Evolutionary conservation across 495 filamentous ascomycete species (phyloP).

Genomic region (Aspergillus conjunctus): DNA sequence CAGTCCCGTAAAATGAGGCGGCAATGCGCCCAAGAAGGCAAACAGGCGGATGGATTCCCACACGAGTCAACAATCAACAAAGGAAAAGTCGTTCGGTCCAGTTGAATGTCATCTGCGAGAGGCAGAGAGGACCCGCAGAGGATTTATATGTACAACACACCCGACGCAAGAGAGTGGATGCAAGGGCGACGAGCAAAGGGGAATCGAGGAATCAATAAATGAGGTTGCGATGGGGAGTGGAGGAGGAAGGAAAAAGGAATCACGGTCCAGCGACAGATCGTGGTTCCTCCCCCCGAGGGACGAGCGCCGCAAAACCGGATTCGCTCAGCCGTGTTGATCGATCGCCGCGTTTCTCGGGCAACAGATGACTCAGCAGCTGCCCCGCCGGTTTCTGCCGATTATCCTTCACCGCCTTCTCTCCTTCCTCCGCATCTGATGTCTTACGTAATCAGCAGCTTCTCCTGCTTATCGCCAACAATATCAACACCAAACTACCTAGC

Average conservation of each 20-base stretch:
- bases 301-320: constrained; percentile 16
- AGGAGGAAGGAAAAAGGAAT: constrained; percentile 11
- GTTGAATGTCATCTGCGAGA: constrained; percentile 26
- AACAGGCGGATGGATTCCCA: constrained; percentile 24
- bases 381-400: constrained; percentile 35
- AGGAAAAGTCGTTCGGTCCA: constrained; percentile 15
- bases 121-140: constrained; percentile 22
- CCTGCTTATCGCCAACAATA: constrained; percentile 4
- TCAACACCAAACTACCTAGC: too few relatives aligned
- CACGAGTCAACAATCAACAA: constrained; percentile 28
- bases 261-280: constrained; percentile 10
- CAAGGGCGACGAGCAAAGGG: constrained; percentile 24
- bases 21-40: constrained; percentile 25
- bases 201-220: constrained; percentile 9
- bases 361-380: constrained; percentile 36
- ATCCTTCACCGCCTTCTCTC: constrained; percentile 30
- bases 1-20: constrained; percentile 25
- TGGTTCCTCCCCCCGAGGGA: neutral
- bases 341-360: constrained; percentile 34
- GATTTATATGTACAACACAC: constrained; percentile 27
- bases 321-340: constrained; percentile 27
- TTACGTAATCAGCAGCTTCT: constrained; percentile 17
- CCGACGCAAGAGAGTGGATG: constrained; percentile 23
- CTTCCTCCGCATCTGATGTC: constrained; percentile 9
- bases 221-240: constrained; percentile 6